Conservation (phyloP, 2,329 filamentous ascomycete species). For the Aspergillus pseudoglaucus region DNA sequence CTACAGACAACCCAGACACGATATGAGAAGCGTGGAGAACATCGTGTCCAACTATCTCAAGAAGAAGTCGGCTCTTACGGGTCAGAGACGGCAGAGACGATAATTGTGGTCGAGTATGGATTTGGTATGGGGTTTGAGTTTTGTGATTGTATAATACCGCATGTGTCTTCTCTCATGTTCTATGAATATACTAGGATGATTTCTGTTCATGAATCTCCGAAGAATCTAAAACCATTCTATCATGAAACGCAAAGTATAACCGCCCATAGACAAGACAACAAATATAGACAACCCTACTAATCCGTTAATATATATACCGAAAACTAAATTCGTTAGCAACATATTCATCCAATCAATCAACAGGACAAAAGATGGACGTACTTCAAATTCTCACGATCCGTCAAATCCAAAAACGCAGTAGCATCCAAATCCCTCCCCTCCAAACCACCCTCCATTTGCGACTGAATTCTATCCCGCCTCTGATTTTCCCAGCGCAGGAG, state of each 20-base stretch:
- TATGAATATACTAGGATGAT: no score
- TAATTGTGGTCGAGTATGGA: background rate
- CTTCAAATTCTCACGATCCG: constrained; percentile 49
- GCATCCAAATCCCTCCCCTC: constrained; percentile 43
- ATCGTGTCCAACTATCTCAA: constrained; percentile 63
- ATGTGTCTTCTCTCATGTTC: no score
- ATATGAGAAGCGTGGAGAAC: constrained; percentile 77
- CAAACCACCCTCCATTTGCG: constrained; percentile 39
- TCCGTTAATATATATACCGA: constrained; percentile 15
- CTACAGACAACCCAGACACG: constrained; percentile 65
- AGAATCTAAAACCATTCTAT: no score
- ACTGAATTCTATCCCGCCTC: constrained; percentile 44
- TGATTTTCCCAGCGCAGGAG: constrained; percentile 46
- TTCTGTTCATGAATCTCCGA: background rate
- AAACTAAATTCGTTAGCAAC: constrained; percentile 7
- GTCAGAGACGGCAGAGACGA: constrained; percentile 3
- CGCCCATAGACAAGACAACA: background rate
- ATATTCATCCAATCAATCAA: background rate
- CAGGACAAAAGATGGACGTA: constrained; percentile 11
- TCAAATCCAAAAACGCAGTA: constrained; percentile 50
- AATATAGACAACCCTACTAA: background rate
- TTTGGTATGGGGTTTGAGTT: background rate
- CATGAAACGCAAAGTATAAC: no score
- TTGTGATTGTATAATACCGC: constrained; percentile 1
- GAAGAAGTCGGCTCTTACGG: constrained; percentile 43